A percentile compares a stretch with the other conserved stretches of the same genome.
These are phyloP conservation scores for Tulasnella sp. DNA, from an alignment of 768 basidiomycete species.

Conservation along the genomic window DNA sequence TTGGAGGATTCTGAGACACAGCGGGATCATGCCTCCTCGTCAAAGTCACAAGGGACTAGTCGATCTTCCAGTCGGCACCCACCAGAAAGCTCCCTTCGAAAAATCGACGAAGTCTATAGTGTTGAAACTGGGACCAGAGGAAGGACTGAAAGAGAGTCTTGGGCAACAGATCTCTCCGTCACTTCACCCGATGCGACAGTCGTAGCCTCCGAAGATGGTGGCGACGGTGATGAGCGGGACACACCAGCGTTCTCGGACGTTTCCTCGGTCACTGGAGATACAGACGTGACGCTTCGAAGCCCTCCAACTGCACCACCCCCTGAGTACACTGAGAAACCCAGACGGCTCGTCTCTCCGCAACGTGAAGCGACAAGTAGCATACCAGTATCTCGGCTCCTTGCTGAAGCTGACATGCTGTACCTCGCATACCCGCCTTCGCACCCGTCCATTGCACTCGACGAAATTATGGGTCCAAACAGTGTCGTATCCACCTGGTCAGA, in stretches of 20 bases:
- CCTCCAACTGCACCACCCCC: neutral
- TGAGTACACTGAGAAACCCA: neutral
- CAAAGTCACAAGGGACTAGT: neutral
- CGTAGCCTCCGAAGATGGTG: neutral
- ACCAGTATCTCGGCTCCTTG: conserved; percentile 1
- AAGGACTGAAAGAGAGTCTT: too few species aligned
- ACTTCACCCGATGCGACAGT: neutral
- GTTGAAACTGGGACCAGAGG: too few species aligned
- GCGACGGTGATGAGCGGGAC: neutral
- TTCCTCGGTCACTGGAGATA: neutral
- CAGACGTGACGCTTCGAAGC: too few species aligned
- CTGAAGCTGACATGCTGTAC: conserved; percentile 30
- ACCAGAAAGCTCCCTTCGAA: neutral
- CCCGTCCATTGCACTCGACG: conserved; percentile 40
- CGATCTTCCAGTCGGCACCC: neutral
- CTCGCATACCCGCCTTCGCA: conserved; percentile 49
- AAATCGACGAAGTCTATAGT: too few species aligned
- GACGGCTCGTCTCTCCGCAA: too few species aligned
- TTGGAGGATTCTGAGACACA: neutral
- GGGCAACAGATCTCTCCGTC: neutral
- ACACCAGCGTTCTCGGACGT: neutral
- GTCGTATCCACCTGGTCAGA: conserved; percentile 67
- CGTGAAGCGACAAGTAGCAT: neutral
- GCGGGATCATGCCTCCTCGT: neutral
- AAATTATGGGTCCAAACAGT: conserved; percentile 70